Conservation (phyloP, 768 basidiomycete species). For the Dacryopinax primogenitus region DNA sequence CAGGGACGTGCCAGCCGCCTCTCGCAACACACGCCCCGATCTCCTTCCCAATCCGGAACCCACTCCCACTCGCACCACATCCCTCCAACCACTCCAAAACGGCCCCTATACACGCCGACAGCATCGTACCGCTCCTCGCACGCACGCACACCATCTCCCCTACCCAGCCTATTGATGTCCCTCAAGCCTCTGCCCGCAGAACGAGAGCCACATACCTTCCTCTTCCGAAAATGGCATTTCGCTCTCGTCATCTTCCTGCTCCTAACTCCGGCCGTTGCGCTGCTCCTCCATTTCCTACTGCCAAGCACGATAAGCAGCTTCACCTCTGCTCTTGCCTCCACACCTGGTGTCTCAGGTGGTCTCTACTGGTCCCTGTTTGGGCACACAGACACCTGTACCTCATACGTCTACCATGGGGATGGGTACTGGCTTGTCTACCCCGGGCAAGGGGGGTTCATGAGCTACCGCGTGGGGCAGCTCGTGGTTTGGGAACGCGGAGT, state of each 20-base stretch:
- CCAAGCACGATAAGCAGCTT: slow-evolving; percentile 15
- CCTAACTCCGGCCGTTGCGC: slow-evolving; percentile 13
- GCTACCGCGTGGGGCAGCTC: background rate
- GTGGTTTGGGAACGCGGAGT: background rate
- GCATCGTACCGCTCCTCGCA: background rate
- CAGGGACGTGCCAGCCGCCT: too few relatives aligned
- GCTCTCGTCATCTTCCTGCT: slow-evolving; percentile 13
- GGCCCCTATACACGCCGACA: background rate
- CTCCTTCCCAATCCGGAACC: too few relatives aligned
- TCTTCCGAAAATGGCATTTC: slow-evolving; percentile 13
- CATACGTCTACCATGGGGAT: slow-evolving; percentile 19
- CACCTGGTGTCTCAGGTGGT: slow-evolving; percentile 10
- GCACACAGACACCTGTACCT: slow-evolving; percentile 14
- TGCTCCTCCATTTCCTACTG: slow-evolving; percentile 13
- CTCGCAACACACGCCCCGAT: too few relatives aligned
- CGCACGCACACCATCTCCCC: background rate
- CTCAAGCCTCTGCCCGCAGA: background rate
- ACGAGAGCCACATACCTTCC: background rate
- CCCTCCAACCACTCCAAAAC: background rate
- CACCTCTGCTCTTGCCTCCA: slow-evolving; percentile 8
- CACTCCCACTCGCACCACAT: background rate
- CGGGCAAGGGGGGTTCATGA: background rate
- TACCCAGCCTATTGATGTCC: background rate
- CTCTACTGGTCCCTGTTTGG: slow-evolving; percentile 22
- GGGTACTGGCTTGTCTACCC: slow-evolving; percentile 13